Base-by-base conservation (phyloP, 257 asterid genomes). In the Salvia rosmarinus region DNA sequence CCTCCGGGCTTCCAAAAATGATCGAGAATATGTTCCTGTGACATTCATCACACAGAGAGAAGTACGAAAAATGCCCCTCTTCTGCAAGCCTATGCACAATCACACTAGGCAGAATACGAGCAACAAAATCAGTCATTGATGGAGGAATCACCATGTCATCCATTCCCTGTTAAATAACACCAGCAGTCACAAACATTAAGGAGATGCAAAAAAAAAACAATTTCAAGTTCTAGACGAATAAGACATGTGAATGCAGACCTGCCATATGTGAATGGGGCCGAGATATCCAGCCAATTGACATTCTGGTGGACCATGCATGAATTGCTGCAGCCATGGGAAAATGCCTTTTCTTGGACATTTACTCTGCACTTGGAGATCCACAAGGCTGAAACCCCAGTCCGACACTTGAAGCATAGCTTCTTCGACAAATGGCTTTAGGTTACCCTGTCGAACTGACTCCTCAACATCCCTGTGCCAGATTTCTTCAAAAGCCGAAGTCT, bases 181-280 rank as follows among this genome's bases (percentile, higher is more conserved):
- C 1, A 2, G 12, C 11, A 56, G 68, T 4, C 25, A 11, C 5
- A 68, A 57, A 17, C 20, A 17, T 16, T 9, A 2, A 42, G 30
- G 44, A 32, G 37, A 32, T 32, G 37, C 6, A 4, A 4, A 12
- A 12, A 19, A 13, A 14, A 19, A 14, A 7, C 11, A 17, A 32
- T 17, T 37, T 34, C 35, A 35, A 61, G 70, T 58, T 47, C 30
- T 23, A 64, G 28, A 13, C 14, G 50, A 37, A 62, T 19, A 7
- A 30, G 54, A 19, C n/a, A n/a, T 57, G 65, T 4, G 30, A 39
- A 62, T 4, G 35, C 79, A 2, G 35, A 89, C 98, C 97, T 93
- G 98, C 97, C 97, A 93, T 80, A 90, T 78, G 82, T 93, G 98
- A 35, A 93, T 80, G n/a, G 94, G 94, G 71, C 98, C 97, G 2